Evolutionary conservation across 2,329 filamentous ascomycete genomes (phyloP).

Genomic region (Claviceps pusilla): DNA sequence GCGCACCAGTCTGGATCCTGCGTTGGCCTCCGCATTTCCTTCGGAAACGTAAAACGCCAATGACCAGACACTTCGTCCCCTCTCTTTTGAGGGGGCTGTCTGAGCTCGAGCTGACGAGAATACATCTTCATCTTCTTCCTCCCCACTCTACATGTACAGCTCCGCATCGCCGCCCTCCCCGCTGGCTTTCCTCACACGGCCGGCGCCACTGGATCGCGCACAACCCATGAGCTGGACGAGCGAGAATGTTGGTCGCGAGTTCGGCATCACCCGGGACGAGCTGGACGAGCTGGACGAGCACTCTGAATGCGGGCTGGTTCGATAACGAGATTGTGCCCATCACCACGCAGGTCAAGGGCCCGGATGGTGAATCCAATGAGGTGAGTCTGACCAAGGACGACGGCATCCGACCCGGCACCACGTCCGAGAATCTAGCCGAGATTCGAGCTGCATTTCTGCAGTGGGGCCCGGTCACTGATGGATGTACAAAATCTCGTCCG

Average conservation of each 20-base stretch:
- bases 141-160: conserved; percentile 22
- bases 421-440: conserved; percentile 66
- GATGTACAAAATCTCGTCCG: conserved; percentile 35
- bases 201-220: conserved; percentile 71
- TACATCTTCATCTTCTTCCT: neutral
- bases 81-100: too few relatives aligned
- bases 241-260: conserved; percentile 88
- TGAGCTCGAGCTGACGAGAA: neutral
- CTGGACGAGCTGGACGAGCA: conserved; percentile 56
- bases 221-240: conserved; percentile 96
- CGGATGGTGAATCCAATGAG: conserved; percentile 63
- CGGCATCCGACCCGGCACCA: conserved; percentile 81
- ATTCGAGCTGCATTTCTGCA: conserved; percentile 81
- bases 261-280: conserved; percentile 59
- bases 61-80: neutral
- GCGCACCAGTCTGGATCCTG: conserved; percentile 63
- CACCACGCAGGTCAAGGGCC: conserved; percentile 64
- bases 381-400: conserved; percentile 76
- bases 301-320: conserved; percentile 78
- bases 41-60: conserved; percentile 58
- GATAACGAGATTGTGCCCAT: conserved; percentile 92
- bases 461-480: conserved; percentile 91
- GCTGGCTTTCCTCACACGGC: conserved; percentile 90
- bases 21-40: conserved; percentile 70
- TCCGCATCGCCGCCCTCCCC: conserved; percentile 73